Evolutionary conservation across 306 rosid species (phyloP).

Genomic region (Quercus ilex): DNA sequence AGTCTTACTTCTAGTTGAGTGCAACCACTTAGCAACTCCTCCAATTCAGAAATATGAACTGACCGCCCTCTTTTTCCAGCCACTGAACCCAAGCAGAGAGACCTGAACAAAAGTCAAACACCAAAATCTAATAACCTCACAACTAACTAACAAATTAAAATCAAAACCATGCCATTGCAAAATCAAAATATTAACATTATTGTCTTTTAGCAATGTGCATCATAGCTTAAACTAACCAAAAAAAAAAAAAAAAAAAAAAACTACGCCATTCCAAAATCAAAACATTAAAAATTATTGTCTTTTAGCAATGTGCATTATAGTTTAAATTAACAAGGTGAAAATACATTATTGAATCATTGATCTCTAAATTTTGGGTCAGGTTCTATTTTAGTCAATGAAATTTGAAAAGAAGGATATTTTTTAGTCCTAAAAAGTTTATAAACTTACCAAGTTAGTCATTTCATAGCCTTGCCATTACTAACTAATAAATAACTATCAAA

Average conservation of each 20-base stretch:
- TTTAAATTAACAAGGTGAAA: background rate
- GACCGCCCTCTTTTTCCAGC: conserved; percentile 79
- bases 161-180: background rate
- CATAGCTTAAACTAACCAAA: background rate
- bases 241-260: background rate
- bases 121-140: conserved; percentile 33
- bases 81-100: conserved; percentile 86
- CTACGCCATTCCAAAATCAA: too few relatives aligned
- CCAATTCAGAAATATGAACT: conserved; percentile 76
- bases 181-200: background rate
- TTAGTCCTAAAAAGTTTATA: too few relatives aligned
- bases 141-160: conserved; percentile 1
- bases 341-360: too few relatives aligned
- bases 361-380: too few relatives aligned
- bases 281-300: too few relatives aligned
- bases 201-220: too few relatives aligned
- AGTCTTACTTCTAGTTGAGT: conserved; percentile 80
- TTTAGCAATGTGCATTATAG: too few relatives aligned
- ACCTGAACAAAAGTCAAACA: conserved; percentile 48
- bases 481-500: too few relatives aligned
- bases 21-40: conserved; percentile 85
- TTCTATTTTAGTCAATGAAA: too few relatives aligned
- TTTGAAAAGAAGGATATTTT: too few relatives aligned
- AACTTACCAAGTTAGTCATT: too few relatives aligned
- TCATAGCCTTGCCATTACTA: too few relatives aligned